These are phyloP conservation scores for Leersia perrieri DNA, from an alignment of 176 grass and related monocot genomes.

Conservation along the genomic window DNA sequence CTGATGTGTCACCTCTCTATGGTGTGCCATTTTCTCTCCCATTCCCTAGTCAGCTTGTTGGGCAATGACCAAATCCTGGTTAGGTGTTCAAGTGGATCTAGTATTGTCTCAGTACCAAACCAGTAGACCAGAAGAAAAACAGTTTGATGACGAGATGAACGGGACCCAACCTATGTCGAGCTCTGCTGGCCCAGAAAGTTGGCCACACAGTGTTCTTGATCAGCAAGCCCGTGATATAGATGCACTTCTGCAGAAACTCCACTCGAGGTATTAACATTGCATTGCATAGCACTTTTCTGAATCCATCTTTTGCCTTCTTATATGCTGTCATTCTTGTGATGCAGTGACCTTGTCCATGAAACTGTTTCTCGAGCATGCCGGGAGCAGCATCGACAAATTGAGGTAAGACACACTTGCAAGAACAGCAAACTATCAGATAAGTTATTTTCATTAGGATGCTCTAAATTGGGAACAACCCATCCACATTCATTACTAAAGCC, in stretches of 20 bases:
- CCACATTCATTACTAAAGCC: neutral
- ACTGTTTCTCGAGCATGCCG: slow-evolving; percentile 80
- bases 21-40: slow-evolving; percentile 14
- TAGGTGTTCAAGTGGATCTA: slow-evolving; percentile 88
- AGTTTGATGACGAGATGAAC: slow-evolving; percentile 78
- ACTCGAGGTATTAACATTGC: slow-evolving; percentile 68
- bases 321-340: slow-evolving; percentile 28
- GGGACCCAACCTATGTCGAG: slow-evolving; percentile 49
- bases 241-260: slow-evolving; percentile 94
- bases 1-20: slow-evolving; percentile 23
- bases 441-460: neutral
- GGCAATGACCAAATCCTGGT: slow-evolving; percentile 92
- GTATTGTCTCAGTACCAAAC: slow-evolving; percentile 73
- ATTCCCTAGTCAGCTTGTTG: slow-evolving; percentile 91
- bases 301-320: neutral
- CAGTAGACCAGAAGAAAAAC: slow-evolving; percentile 63
- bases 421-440: neutral
- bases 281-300: slow-evolving; percentile 6
- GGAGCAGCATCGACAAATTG: slow-evolving; percentile 92
- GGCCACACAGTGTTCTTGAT: slow-evolving; percentile 86
- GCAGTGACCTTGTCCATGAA: slow-evolving; percentile 91
- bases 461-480: neutral
- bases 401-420: slow-evolving; percentile 50
- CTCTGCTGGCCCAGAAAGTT: slow-evolving; percentile 64
- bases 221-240: slow-evolving; percentile 88